phyloP scores from a whole-genome alignment of 371 early-diverging fungal genomes.

The Circinella minor region DNA sequence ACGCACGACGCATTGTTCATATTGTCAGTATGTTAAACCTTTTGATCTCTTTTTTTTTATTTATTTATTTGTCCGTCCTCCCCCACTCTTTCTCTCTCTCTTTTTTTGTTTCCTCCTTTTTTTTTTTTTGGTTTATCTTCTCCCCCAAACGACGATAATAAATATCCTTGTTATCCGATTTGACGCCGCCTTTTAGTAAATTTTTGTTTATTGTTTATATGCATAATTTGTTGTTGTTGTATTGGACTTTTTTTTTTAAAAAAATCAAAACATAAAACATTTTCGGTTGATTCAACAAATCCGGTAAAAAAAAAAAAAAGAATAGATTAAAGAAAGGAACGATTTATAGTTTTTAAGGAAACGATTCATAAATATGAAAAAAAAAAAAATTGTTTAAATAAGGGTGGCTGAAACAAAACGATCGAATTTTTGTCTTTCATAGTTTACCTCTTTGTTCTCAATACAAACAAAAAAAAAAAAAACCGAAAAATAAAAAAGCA shows the following conservation, averaged over 20 bases:
- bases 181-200: background rate
- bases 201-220: too few relatives aligned
- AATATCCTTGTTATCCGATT: background rate
- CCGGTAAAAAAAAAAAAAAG: background rate
- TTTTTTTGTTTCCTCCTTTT: background rate
- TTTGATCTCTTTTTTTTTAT: background rate
- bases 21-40: background rate
- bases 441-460: too few relatives aligned
- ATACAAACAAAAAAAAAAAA: slow-evolving; percentile 2
- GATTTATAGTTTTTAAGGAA: too few relatives aligned
- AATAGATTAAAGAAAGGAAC: background rate
- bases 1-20: background rate
- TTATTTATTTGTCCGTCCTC: background rate
- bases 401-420: background rate
- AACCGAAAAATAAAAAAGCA: slow-evolving; percentile 5
- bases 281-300: background rate
- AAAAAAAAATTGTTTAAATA: too few relatives aligned
- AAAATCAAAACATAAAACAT: too few relatives aligned
- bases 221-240: too few relatives aligned
- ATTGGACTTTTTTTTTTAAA: too few relatives aligned
- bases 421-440: background rate
- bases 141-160: background rate
- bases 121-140: background rate
- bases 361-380: too few relatives aligned
- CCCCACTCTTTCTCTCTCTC: background rate